Conservation (phyloP, 768 basidiomycete genomes). For the Amyloporia xantha region DNA sequence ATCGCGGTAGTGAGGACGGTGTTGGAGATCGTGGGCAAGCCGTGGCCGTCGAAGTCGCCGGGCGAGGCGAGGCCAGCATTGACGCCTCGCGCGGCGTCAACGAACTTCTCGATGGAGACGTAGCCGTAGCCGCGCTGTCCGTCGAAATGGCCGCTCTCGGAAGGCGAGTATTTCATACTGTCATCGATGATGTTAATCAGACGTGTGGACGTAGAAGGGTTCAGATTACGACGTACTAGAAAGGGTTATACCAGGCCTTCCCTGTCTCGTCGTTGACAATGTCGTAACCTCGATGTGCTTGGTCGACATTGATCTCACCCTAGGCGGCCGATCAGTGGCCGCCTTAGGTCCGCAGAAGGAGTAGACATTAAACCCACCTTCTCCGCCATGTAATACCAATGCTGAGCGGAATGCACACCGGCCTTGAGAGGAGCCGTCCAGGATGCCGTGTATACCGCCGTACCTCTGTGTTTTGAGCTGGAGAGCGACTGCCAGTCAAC, state of each 20-base stretch:
- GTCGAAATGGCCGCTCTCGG: conserved; percentile 88
- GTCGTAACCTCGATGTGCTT: conserved; percentile 91
- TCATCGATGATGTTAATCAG: background rate
- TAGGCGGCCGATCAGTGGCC: conserved; percentile 22
- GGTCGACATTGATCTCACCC: conserved; percentile 91
- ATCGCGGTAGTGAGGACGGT: conserved; percentile 85
- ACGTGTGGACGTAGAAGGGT: conserved; percentile 9
- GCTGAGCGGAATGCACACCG: conserved; percentile 86
- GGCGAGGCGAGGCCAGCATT: conserved; percentile 65
- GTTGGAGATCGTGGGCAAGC: conserved; percentile 83
- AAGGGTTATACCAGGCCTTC: conserved; percentile 83
- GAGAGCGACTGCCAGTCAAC: conserved; percentile 88
- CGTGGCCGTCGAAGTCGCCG: conserved; percentile 69
- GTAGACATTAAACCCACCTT: conserved; percentile 42
- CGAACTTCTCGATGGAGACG: conserved; percentile 87
- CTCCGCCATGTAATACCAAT: conserved; percentile 94
- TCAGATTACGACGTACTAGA: conserved; percentile 58
- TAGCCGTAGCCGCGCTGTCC: conserved; percentile 92
- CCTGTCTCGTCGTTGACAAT: conserved; percentile 81
- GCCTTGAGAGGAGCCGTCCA: conserved; percentile 91
- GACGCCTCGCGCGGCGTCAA: conserved; percentile 76
- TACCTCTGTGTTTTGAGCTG: conserved; percentile 72
- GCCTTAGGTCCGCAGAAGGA: background rate
- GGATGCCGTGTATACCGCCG: conserved; percentile 87
- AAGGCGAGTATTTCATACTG: conserved; percentile 94